Base-by-base conservation (phyloP, 1,284 basidiomycete species). In the Trichosporon asahii region DNA sequence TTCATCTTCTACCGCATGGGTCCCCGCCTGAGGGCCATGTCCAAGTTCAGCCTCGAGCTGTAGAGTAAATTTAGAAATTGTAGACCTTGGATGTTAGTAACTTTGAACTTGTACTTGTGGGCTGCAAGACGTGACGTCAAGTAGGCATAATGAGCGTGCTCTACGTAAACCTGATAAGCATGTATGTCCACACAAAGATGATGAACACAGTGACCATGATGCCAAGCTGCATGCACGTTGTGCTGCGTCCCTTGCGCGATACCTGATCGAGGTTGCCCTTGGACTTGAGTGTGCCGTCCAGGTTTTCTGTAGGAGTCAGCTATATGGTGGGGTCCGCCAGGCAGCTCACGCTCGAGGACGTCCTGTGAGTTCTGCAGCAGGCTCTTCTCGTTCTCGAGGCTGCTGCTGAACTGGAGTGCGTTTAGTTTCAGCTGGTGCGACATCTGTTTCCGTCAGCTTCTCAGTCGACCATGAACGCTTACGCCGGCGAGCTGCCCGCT, bases 151-250 rank as follows among this genome's bases (percentile, higher is more conserved):
- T 14, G 49, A 53, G 49, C 21, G 49, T 53, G 21, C 9, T 18
- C 65, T 72, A 84, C 2, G 82, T 83, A 69, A 85, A 81, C 11
- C 82, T 78, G 65, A 85, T 85, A 60, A 85, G 76, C 74, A 84
- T 75, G 72, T 83, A 83, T 9, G 83, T 85, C 84, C 84, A 85
- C 15, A 83, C 70, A 70, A 82, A 85, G 31, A 81, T 71, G 23
- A 85, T 67, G 37, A 82, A 71, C 7, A 85, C 84, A 1, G 80
- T 69, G 2, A 81, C 23, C 27, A 83, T 75, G 4, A 82, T 75
- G 1, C 79, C 79, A 1, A 85, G 66, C 5, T 80, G 82, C 73
- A 85, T 72, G 73, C 83, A 85, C 4, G 84, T 85, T 60, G 83
- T 85, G 5, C 80, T 75, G 55, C 81, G 71, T 2, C 80, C 75